Conservation (phyloP, 805 yeast genomes). For the Saccharomycopsis vini region DNA sequence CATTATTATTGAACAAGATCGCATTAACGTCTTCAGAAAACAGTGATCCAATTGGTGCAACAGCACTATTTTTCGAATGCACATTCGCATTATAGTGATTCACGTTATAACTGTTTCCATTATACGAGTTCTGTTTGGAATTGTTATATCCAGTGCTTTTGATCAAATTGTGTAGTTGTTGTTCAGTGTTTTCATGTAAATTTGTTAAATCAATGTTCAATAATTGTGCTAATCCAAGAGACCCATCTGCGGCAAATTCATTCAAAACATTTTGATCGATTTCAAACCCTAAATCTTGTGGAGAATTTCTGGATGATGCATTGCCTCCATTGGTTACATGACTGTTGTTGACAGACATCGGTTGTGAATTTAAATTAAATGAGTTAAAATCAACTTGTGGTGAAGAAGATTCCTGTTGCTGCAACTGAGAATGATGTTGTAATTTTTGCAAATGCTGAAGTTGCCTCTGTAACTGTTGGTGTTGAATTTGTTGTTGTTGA, state of each 20-base stretch:
- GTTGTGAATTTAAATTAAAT: too few species aligned
- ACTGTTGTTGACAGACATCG: neutral
- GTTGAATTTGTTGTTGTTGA: too few species aligned
- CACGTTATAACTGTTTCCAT: neutral
- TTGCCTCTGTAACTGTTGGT: too few species aligned
- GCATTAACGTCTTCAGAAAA: neutral
- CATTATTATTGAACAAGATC: conserved; percentile 1
- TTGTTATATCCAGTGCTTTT: too few species aligned
- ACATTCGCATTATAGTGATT: neutral
- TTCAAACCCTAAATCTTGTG: conserved; percentile 15
- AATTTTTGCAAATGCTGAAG: too few species aligned
- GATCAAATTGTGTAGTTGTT: neutral
- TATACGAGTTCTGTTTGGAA: too few species aligned
- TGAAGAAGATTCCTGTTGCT: too few species aligned
- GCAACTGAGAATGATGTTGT: too few species aligned
- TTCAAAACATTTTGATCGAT: conserved; percentile 19
- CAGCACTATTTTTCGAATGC: neutral
- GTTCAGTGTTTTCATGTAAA: conserved; percentile 1
- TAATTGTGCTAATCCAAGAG: conserved; percentile 65
- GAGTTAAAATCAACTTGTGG: too few species aligned
- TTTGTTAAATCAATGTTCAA: conserved; percentile 45
- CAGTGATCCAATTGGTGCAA: too few species aligned
- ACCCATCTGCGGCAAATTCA: conserved; percentile 78
- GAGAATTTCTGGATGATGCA: conserved; percentile 9
- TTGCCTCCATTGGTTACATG: neutral